Percentiles rank a stretch among this genome's conserved stretches.
These are phyloP conservation scores for Astraeus odoratus DNA, from an alignment of 768 basidiomycete species.

Conservation along the genomic window DNA sequence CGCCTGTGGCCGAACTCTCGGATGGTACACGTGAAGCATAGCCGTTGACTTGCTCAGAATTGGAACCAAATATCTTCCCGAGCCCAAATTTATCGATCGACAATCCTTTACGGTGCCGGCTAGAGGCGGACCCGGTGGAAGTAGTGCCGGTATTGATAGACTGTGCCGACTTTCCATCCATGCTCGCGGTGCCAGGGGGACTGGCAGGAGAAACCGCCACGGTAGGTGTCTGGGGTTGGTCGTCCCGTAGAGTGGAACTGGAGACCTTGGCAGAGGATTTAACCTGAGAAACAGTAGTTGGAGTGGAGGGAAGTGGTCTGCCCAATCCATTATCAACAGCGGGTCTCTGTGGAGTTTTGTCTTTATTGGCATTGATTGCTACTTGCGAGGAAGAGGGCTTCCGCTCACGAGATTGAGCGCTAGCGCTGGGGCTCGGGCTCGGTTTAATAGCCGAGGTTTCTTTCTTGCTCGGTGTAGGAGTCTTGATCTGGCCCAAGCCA, in stretches of 20 bases:
- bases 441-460: conserved; percentile 7
- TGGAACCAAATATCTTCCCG: conserved; percentile 61
- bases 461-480: conserved; percentile 10
- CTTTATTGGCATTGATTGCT: too few species aligned
- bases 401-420: conserved; percentile 12
- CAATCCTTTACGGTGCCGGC: conserved; percentile 59
- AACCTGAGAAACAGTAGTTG: conserved; percentile 17
- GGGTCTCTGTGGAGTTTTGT: conserved; percentile 13
- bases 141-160: conserved; percentile 22
- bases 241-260: conserved; percentile 22
- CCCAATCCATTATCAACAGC: conserved; percentile 8
- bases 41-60: conserved; percentile 29
- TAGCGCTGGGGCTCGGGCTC: conserved; percentile 14
- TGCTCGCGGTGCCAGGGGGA: conserved; percentile 30
- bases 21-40: conserved; percentile 38
- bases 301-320: conserved; percentile 22
- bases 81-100: conserved; percentile 78
- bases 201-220: conserved; percentile 36
- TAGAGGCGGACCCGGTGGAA: conserved; percentile 35
- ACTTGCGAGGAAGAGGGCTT: conserved; percentile 10
- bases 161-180: conserved; percentile 22
- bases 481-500: conserved; percentile 15
- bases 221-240: conserved; percentile 22
- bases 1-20: conserved; percentile 28
- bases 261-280: conserved; percentile 17